These are phyloP conservation scores for Saturnispora mendoncae DNA, from an alignment of 805 yeast species.

Conservation along the genomic window DNA sequence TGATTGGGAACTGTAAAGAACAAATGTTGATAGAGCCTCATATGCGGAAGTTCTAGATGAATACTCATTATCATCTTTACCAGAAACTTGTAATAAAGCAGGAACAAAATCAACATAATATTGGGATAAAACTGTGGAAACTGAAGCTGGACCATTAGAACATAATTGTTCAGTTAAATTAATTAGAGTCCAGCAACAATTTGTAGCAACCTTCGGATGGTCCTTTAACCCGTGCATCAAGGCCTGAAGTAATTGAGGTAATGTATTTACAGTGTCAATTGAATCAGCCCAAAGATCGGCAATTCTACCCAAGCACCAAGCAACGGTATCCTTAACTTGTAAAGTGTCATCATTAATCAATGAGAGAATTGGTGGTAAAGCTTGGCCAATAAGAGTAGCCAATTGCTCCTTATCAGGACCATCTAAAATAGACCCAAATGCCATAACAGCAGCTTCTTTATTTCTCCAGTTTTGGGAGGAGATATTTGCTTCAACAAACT, in stretches of 20 bases:
- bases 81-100: conserved; percentile 58
- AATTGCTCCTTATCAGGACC: conserved; percentile 80
- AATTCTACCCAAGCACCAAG: conserved; percentile 97
- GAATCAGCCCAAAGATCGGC: conserved; percentile 80
- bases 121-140: conserved; percentile 59
- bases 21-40: conserved; percentile 82
- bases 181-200: conserved; percentile 96
- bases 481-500: conserved; percentile 73
- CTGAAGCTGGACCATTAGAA: conserved; percentile 38
- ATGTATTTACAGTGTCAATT: conserved; percentile 52
- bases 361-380: conserved; percentile 66
- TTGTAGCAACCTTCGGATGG: conserved; percentile 89
- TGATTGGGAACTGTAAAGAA: conserved; percentile 62
- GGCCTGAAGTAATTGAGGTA: conserved; percentile 67
- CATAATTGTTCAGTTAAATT: conserved; percentile 80
- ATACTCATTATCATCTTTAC: conserved; percentile 71
- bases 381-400: conserved; percentile 63
- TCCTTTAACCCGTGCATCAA: conserved; percentile 75
- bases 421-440: conserved; percentile 92
- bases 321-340: conserved; percentile 93
- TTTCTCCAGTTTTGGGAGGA: conserved; percentile 61
- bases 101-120: conserved; percentile 66
- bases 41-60: conserved; percentile 93
- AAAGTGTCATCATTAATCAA: conserved; percentile 67
- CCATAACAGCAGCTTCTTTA: conserved; percentile 98